These are phyloP conservation scores for Verticillium zaregamsianum DNA, from an alignment of 2,329 filamentous ascomycete genomes.

Conservation along the genomic window DNA sequence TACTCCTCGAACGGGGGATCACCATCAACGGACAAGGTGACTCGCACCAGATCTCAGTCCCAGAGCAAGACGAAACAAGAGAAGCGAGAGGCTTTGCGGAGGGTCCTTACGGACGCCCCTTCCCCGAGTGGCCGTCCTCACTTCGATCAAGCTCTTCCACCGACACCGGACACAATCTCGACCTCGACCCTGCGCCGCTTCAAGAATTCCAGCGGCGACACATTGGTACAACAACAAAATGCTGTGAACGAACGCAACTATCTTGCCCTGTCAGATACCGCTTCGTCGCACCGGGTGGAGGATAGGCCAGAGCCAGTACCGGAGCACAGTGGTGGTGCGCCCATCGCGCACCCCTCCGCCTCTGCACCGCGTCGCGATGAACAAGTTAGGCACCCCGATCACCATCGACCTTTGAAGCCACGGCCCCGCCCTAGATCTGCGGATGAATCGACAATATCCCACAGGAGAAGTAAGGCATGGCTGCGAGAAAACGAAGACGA, in stretches of 20 bases:
- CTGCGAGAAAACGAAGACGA: conserved; percentile 34
- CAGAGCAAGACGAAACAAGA: conserved; percentile 34
- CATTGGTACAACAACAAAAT: conserved; percentile 30
- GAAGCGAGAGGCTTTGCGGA: conserved; percentile 43
- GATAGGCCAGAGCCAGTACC: conserved; percentile 2
- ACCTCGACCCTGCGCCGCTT: conserved; percentile 48
- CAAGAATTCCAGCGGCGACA: conserved; percentile 44
- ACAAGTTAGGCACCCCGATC: not conserved
- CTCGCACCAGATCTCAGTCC: conserved; percentile 13
- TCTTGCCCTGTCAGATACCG: conserved; percentile 21
- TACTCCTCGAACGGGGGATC: conserved; percentile 22
- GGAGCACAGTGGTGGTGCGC: conserved; percentile 12
- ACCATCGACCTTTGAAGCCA: not conserved
- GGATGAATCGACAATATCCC: conserved; percentile 36
- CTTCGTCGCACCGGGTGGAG: conserved; percentile 10
- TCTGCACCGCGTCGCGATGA: conserved; percentile 3
- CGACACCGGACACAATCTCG: conserved; percentile 57
- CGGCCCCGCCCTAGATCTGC: conserved; percentile 39
- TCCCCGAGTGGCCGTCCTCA: conserved; percentile 29
- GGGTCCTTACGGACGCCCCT: conserved; percentile 44
- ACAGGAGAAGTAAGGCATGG: conserved; percentile 36
- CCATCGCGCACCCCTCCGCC: conserved; percentile 16
- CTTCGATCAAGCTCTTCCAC: conserved; percentile 44
- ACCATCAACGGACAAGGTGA: conserved; percentile 20
- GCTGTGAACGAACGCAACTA: conserved; percentile 25